Conservation (phyloP, 345 rosid genomes). For the Luvunga scandens region DNA sequence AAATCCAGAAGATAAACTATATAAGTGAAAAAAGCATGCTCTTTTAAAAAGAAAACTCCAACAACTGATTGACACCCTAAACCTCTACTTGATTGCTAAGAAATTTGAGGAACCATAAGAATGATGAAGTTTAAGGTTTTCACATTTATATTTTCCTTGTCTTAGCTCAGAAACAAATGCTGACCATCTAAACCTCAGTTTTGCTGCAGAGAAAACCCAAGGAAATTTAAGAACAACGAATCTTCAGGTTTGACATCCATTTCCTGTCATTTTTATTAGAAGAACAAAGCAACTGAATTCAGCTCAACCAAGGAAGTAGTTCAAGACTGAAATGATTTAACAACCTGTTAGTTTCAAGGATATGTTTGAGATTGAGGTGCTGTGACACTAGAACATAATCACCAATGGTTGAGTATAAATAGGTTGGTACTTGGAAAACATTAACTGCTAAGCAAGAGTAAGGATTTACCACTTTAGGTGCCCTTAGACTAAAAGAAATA, state of each 20-base stretch:
- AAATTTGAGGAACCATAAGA: neutral
- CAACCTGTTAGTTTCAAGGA: neutral
- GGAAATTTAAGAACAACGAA: neutral
- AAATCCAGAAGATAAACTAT: slow-evolving; percentile 17
- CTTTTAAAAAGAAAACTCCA: neutral
- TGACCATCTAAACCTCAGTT: no score
- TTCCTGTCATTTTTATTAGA: neutral
- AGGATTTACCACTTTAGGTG: no score
- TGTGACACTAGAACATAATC: no score
- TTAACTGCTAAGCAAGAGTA: no score
- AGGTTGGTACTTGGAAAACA: no score
- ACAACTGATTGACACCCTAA: neutral
- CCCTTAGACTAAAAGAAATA: neutral
- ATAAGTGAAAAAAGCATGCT: neutral
- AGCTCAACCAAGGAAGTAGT: neutral
- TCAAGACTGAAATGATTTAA: neutral
- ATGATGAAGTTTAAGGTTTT: neutral
- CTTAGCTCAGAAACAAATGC: neutral
- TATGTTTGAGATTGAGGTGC: no score
- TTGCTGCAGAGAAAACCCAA: neutral
- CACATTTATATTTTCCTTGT: neutral
- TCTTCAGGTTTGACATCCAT: neutral
- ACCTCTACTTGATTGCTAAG: neutral
- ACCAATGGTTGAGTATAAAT: no score
- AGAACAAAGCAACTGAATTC: neutral